These are phyloP conservation scores for Euphrasia arctica DNA, from an alignment of 305 asterid genomes.

Conservation along the genomic window DNA sequence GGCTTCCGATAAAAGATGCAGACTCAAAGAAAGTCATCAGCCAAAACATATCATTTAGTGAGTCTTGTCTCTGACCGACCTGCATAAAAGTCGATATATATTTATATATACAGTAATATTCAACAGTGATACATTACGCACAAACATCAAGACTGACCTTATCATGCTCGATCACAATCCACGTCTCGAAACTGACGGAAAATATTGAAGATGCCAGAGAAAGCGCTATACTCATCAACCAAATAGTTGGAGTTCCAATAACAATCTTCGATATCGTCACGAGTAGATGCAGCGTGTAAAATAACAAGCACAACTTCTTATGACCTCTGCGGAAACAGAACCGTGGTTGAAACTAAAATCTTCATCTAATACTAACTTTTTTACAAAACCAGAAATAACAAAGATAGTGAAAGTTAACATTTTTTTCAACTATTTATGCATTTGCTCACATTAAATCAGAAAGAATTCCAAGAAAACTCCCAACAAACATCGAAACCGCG, in stretches of 20 bases:
- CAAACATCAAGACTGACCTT: conserved; percentile 49
- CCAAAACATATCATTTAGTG: conserved; percentile 90
- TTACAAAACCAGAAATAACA: no score
- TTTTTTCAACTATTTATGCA: background rate
- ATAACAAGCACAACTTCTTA: conserved; percentile 63
- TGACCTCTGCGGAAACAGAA: conserved; percentile 57
- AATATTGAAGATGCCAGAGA: conserved; percentile 73
- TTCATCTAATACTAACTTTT: no score
- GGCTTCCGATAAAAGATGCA: conserved; percentile 68
- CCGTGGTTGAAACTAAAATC: no score
- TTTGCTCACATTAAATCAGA: conserved; percentile 75
- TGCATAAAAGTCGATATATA: conserved; percentile 25
- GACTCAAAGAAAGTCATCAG: conserved; percentile 71
- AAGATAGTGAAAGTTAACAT: background rate
- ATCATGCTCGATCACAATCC: conserved; percentile 83
- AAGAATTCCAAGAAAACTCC: conserved; percentile 66
- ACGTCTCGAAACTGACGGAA: conserved; percentile 73
- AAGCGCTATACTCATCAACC: conserved; percentile 61
- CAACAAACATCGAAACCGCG: conserved; percentile 51
- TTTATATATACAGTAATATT: background rate
- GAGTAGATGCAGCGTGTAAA: conserved; percentile 59
- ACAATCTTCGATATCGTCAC: conserved; percentile 54
- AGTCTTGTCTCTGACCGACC: conserved; percentile 85
- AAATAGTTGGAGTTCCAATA: conserved; percentile 42
- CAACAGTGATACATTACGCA: conserved; percentile 17